Evolutionary conservation across 257 asterid genomes (phyloP), one percentile per base, ranked within the genome.

Genomic region (Cynanchum wilfordii): DNA sequence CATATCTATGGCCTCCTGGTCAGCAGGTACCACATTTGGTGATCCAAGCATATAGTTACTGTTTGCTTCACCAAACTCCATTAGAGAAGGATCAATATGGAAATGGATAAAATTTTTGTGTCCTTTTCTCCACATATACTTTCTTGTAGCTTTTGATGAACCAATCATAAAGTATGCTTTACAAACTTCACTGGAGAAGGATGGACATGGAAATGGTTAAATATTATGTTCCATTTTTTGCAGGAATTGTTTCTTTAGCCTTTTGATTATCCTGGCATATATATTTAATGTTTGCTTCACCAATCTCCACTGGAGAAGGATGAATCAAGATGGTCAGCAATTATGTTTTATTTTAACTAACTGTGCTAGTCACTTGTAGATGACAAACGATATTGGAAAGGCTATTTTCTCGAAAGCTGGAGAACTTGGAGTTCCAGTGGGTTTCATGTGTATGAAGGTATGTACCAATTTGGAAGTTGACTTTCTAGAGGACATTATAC

Each of bases 371-470:
- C 64, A 75, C 74, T 63, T 77, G 72, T 83, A 89, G 98, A 89
- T 92, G 98, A 88, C 98, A 71, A 92, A 92, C 79, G 87, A 82
- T 76, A 87, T 88, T 58, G 98, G 96, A 64, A 88, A 82, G 79
- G 89, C 89, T 54, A 68, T 92, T 88, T 92, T 86, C 78, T 86
- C 90, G 66, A 92, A 86, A 81, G 96, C 96, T 44, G 98, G 96
- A 79, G 93, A 89, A 77, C 96, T 87, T 60, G 92, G 96, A 40
- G 89, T 78, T 16, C 89, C 96, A 36, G 96, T 92, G 68, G 96
- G 98, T 68, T 89, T 92, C 90, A 88, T 89, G 96, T 92, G 96
- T 86, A 88, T 79, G 88, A 89, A 92, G 95, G 98, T 89, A 78
- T 73, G 0, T 57, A 45, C 66, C 27, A 36, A 45, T 69, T 55